Evolutionary conservation across 441 rosid genomes (phyloP).

Genomic region (Bocquillonia castaneifolia): DNA sequence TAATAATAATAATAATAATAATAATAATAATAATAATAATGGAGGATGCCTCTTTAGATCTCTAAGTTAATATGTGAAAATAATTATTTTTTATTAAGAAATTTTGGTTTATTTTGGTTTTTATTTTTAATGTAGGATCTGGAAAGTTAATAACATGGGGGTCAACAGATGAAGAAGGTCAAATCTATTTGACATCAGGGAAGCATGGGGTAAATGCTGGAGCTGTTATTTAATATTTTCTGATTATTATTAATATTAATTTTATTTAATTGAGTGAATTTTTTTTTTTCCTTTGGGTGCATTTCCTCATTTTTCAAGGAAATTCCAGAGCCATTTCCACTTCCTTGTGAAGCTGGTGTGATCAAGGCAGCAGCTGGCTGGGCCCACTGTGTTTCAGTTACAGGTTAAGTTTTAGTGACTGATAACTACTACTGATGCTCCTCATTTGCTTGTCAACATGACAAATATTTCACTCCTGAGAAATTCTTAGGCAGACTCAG

Average conservation of each 20-base stretch:
- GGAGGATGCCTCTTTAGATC: too few species aligned
- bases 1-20: too few species aligned
- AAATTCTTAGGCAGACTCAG: too few species aligned
- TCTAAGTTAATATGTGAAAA: too few species aligned
- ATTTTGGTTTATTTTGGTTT: background rate
- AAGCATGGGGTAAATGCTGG: conserved; percentile 99
- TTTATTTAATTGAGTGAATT: background rate
- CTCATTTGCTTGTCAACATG: too few species aligned
- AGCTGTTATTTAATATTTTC: too few species aligned
- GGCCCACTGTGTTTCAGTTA: conserved; percentile 93
- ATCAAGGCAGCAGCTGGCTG: conserved; percentile 92
- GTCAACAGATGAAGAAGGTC: conserved; percentile 94
- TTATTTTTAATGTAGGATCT: conserved; percentile 36
- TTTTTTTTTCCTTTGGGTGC: background rate
- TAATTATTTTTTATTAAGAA: background rate
- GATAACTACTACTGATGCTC: too few species aligned
- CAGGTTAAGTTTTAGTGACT: conserved; percentile 45
- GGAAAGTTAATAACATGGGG: conserved; percentile 99
- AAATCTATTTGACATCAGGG: conserved; percentile 93
- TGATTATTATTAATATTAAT: too few species aligned
- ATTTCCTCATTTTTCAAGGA: conserved; percentile 43
- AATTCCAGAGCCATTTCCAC: conserved; percentile 91
- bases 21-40: too few species aligned
- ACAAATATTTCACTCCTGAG: too few species aligned
- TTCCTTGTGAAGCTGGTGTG: conserved; percentile 61